Evolutionary conservation across 495 filamentous ascomycete species (phyloP).

Genomic region (Lasiosphaeriaceae sp.): DNA sequence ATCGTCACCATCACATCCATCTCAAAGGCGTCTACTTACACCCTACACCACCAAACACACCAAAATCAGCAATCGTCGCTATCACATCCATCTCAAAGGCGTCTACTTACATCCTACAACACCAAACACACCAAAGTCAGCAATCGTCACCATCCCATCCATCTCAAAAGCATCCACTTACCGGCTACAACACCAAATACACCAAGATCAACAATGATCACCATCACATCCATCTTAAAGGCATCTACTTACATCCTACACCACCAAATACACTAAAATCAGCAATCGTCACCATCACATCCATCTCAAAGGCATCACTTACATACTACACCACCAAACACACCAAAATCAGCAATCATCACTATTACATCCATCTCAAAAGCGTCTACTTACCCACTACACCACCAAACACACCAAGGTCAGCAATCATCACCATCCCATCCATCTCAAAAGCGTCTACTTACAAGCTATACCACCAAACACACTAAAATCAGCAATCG

Average conservation of each 20-base stretch:
- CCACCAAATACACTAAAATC: not conserved
- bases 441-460: not conserved
- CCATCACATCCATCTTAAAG: not conserved
- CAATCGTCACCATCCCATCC: not conserved
- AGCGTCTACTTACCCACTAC: not conserved
- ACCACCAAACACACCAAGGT: not conserved
- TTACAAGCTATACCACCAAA: not conserved
- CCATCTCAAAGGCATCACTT: not conserved
- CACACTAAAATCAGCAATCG: not conserved
- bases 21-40: not conserved
- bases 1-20: slow-evolving; percentile 2
- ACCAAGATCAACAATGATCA: not conserved
- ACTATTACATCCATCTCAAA: not conserved
- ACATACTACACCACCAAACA: not conserved
- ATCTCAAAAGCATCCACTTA: not conserved
- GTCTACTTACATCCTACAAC: not conserved
- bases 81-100: not conserved
- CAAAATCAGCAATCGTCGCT: not conserved
- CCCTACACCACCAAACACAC: not conserved
- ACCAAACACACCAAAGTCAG: not conserved
- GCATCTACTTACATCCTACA: not conserved
- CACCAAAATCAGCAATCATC: not conserved
- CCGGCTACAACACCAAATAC: not conserved
- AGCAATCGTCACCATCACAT: not conserved
- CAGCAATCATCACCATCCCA: not conserved